Percentiles rank a stretch among this genome's conserved stretches.
Conservation (phyloP, 306 rosid species). For the Trifolium repens region DNA sequence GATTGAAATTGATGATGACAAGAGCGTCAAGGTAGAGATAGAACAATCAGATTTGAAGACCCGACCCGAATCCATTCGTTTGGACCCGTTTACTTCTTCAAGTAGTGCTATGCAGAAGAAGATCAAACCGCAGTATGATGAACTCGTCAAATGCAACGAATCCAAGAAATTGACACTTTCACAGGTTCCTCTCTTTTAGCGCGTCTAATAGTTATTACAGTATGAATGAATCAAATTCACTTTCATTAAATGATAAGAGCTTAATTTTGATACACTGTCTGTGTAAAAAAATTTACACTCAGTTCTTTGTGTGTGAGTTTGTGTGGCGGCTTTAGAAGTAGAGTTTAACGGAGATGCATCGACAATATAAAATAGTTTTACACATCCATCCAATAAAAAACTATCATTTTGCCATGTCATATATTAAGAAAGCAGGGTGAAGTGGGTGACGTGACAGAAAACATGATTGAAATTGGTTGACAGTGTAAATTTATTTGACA, state of each 20-base stretch:
- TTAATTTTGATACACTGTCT: too few relatives aligned
- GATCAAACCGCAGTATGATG: background rate
- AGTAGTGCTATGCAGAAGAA: slow-evolving; percentile 18
- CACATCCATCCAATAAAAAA: too few relatives aligned
- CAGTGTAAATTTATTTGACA: too few relatives aligned
- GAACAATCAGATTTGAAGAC: background rate
- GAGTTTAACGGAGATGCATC: too few relatives aligned
- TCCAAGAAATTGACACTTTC: background rate
- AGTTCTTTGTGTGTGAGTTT: too few relatives aligned
- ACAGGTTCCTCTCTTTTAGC: background rate
- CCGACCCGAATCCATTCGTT: background rate
- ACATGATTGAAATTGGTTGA: too few relatives aligned
- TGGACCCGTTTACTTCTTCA: slow-evolving; percentile 3
- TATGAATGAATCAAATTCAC: background rate
- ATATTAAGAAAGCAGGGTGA: too few relatives aligned
- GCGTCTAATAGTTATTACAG: background rate
- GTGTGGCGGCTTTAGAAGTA: too few relatives aligned
- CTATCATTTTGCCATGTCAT: too few relatives aligned
- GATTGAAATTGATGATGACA: background rate
- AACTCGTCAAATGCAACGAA: background rate
- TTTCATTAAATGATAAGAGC: background rate
- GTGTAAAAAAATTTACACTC: too few relatives aligned
- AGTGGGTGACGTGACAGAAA: too few relatives aligned
- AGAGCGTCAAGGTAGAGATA: background rate
- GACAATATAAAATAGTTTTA: too few relatives aligned